phyloP scores from a whole-genome alignment of 2,329 filamentous ascomycete genomes.

The Purpureocillium lavendulum region DNA sequence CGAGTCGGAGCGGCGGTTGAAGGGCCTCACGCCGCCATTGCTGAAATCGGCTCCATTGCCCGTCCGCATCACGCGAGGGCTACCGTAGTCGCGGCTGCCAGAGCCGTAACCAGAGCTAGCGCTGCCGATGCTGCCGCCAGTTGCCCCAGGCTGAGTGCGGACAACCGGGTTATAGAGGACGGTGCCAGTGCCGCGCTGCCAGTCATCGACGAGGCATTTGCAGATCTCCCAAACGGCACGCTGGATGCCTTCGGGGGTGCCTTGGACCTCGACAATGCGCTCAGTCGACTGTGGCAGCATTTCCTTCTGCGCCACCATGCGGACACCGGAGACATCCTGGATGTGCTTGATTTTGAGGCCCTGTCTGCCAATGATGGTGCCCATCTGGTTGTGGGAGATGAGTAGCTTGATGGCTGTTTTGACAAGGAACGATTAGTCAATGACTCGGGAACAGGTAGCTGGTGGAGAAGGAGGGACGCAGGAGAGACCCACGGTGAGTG shows the following conservation, averaged over 20 bases:
- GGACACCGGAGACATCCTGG: conserved; percentile 90
- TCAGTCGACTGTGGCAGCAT: conserved; percentile 99
- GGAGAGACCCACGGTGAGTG: conserved; percentile 67
- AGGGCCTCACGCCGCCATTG: conserved; percentile 58
- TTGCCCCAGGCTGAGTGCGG: conserved; percentile 57
- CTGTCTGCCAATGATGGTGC: conserved; percentile 94
- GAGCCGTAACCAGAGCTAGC: conserved; percentile 22
- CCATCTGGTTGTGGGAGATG: conserved; percentile 99
- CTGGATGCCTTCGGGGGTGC: conserved; percentile 89
- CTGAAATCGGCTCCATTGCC: conserved; percentile 98
- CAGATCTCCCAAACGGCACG: conserved; percentile 97
- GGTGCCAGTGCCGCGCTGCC: conserved; percentile 93
- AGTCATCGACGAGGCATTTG: conserved; percentile 96
- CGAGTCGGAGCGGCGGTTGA: conserved; percentile 73
- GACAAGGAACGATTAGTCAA: conserved; percentile 5
- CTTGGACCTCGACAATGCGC: conserved; percentile 93
- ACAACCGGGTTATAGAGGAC: conserved; percentile 96
- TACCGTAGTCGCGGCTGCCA: conserved; percentile 45
- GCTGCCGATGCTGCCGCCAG: conserved; percentile 34
- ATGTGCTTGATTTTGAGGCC: conserved; percentile 99
- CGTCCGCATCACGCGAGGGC: conserved; percentile 79
- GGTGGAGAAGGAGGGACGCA: not conserved
- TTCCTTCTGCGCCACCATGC: conserved; percentile 99
- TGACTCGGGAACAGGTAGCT: not conserved
- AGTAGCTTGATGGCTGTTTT: conserved; percentile 92